Evolutionary conservation across 768 basidiomycete genomes (phyloP).

Genomic region (Pleurotus eryngii): DNA sequence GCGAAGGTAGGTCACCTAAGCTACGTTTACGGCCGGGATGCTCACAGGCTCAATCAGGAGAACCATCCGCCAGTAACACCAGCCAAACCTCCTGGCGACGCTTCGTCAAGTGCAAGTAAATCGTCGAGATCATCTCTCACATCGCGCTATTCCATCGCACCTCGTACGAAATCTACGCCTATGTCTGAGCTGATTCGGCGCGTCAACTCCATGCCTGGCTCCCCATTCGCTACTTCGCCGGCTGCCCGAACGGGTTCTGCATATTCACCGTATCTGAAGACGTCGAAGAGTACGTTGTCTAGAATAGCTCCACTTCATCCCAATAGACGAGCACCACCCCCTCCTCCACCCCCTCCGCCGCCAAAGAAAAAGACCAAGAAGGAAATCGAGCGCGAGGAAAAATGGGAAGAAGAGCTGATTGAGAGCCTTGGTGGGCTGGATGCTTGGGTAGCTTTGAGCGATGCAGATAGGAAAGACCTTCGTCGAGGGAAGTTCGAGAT

Average conservation of each 20-base stretch:
- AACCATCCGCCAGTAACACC: slow-evolving; percentile 5
- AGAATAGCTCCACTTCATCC: slow-evolving; percentile 76
- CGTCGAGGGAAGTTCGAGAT: slow-evolving; percentile 59
- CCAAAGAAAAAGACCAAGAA: slow-evolving; percentile 80
- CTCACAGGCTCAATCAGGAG: slow-evolving; percentile 1
- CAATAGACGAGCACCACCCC: slow-evolving; percentile 70
- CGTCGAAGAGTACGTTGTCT: slow-evolving; percentile 58
- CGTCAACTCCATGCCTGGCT: slow-evolving; percentile 63
- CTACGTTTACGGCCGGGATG: no score
- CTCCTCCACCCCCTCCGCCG: slow-evolving; percentile 65
- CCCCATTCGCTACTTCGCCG: slow-evolving; percentile 46
- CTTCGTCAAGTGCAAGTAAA: slow-evolving; percentile 13
- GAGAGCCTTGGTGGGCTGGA: slow-evolving; percentile 71
- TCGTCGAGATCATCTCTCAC: slow-evolving; percentile 21
- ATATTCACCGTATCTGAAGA: slow-evolving; percentile 66
- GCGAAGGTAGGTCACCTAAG: no score
- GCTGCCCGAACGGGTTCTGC: slow-evolving; percentile 24
- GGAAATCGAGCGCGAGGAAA: slow-evolving; percentile 70
- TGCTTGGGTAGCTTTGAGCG: slow-evolving; percentile 46
- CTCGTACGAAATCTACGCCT: slow-evolving; percentile 48
- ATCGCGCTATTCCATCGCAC: slow-evolving; percentile 45
- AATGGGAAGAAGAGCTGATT: slow-evolving; percentile 76
- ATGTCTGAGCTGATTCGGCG: slow-evolving; percentile 77
- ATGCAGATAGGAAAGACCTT: slow-evolving; percentile 49
- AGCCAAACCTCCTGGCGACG: not conserved